phyloP scores from a whole-genome alignment of 768 basidiomycete species.

The Trametes elegans region DNA sequence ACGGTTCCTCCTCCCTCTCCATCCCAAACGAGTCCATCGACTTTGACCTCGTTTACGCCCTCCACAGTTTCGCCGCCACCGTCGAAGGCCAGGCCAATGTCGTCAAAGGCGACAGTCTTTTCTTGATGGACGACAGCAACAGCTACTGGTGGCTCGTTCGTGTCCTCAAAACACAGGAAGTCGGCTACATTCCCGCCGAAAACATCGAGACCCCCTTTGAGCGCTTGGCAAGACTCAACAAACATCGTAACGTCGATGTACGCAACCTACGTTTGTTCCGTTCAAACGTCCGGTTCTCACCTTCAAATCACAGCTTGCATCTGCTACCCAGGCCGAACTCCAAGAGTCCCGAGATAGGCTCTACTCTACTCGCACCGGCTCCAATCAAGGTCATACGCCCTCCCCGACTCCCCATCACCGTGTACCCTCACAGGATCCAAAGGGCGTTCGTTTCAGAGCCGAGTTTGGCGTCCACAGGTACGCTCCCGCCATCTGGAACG shows the following conservation, averaged over 20 bases:
- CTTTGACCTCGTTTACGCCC: constrained; percentile 89
- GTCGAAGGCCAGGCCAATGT: constrained; percentile 99
- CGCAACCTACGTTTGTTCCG: constrained; percentile 31
- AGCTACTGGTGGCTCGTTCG: constrained; percentile 99
- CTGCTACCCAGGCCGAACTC: constrained; percentile 69
- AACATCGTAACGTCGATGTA: constrained; percentile 96
- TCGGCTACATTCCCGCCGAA: constrained; percentile 98
- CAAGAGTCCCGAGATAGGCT: constrained; percentile 52
- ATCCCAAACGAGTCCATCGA: constrained; percentile 92
- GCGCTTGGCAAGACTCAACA: constrained; percentile 91
- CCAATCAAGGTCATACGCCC: constrained; percentile 42
- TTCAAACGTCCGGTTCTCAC: neutral
- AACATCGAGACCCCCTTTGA: constrained; percentile 99
- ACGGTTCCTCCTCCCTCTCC: constrained; percentile 77
- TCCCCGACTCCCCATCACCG: constrained; percentile 47
- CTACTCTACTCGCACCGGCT: constrained; percentile 43
- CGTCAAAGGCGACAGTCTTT: constrained; percentile 95
- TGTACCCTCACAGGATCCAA: constrained; percentile 27
- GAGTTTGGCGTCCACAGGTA: constrained; percentile 69
- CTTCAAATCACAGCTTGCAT: constrained; percentile 56
- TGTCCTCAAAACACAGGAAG: constrained; percentile 97
- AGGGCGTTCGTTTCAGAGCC: constrained; percentile 68
- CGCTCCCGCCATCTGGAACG: constrained; percentile 80
- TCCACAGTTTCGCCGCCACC: constrained; percentile 96
- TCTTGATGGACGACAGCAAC: constrained; percentile 97